Base-by-base conservation (phyloP, 2,329 filamentous ascomycete genomes). In the Aspergillus eucalypticola region DNA sequence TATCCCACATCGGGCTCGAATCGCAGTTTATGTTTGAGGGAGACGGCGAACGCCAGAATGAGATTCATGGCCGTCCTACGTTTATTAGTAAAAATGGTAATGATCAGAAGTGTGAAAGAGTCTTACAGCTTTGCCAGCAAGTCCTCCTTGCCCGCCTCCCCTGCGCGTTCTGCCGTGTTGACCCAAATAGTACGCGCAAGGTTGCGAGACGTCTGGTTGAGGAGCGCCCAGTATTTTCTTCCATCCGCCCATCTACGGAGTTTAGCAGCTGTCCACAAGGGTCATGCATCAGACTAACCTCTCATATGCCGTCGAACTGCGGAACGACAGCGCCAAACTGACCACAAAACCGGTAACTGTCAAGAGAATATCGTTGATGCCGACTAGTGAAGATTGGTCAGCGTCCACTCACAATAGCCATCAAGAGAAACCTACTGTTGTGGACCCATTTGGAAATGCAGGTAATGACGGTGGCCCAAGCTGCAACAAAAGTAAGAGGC, bases 281-380 rank as follows among this genome's bases (percentile, higher is more conserved):
- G 3, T 15, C 25, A 32, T 50, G 5, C 7, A 11, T 55, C 21
- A n/a, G 8, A 23, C 51, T 38, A 75, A 81, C 67, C 89, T 85
- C 76, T 93, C 90, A 67, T 93, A 93, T 8, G 90, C 90, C 7
- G 89, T 91, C 2, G 88, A 88, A 64, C 84, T 90, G 60, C 90
- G 86, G 78, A 93, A 92, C 1, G 89, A 91, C 35, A 93, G 82
- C n/a, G 88, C 84, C 60, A 93, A 78, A 84, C 88, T 88, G 73
- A 93, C 89, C 61, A 93, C 88, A 78, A 93, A 92, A 88, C 90
- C 90, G 48, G 90, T 84, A 55, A 93, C 86, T 1, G 90, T 92
- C 56, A 93, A 81, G 19, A 92, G 80, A 32, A 91, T 82, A n/a
- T 82, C 86, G 71, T 84, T 83, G 64, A 92, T 86, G 49, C 82